Evolutionary conservation across 352 stramenopile species (phyloP), one percentile per base, ranked within the genome.

Genomic region (Pythium aquatile): DNA sequence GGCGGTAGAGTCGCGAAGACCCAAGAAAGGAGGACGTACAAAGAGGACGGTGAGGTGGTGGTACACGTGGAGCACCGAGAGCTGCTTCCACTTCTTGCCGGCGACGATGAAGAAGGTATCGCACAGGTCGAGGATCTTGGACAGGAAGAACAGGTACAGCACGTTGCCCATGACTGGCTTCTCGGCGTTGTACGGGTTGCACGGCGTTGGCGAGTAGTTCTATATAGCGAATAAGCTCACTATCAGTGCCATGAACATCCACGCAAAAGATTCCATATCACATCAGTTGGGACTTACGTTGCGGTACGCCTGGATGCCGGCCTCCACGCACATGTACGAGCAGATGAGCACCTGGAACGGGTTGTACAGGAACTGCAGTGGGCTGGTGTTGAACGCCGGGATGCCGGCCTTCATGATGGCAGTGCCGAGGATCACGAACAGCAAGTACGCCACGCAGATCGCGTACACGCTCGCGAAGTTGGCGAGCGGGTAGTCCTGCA

Each of bases 91-190:
- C 72, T 98, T 97, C 75, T 98, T 98, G 58, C 91, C 88, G 20
- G 96, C 61, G 60, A 99, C 92, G 73, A 99, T 99, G 81, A 99
- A 99, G 76, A 99, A 89, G 40, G 93, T 98, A 79, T 98, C 93
- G 62, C 77, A 77, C 63, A 97, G 94, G 68, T 98, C 93, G 26
- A 98, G 75, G 42, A 97, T 77, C 85, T 99, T 99, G 63, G 91
- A 98, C 58, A 99, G 77, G 83, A 98, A 99, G 75, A 99, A 99
- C 16, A 99, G 79, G 89, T 97, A 99, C 11, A 99, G 69, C 28
- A 99, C 73, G 73, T 98, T 97, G 60, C 82, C 91, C 72, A 99
- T 86, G 54, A 98, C 78, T 2, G 96, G 96, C 66, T 98, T 94
- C 47, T 85, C 75, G 16, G 74, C 69, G 68, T 93, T 84, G 74